phyloP scores from a whole-genome alignment of 1,284 basidiomycete genomes.

The Trametes polyzona region DNA sequence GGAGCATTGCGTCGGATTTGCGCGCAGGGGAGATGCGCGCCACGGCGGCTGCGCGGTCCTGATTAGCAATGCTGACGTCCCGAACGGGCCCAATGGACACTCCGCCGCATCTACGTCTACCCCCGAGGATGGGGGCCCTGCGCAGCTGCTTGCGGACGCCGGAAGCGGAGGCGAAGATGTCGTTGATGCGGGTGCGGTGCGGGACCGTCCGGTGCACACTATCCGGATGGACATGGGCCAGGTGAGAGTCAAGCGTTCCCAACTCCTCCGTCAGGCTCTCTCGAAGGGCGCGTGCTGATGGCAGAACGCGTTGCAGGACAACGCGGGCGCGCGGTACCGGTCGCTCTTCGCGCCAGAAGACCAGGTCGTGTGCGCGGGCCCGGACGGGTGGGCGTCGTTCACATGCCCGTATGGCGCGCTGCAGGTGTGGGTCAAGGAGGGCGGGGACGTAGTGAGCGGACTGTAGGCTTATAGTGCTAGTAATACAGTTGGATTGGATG shows the following conservation, averaged over 20 bases:
- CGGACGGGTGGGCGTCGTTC: slow-evolving; percentile 63
- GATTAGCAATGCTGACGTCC: slow-evolving; percentile 58
- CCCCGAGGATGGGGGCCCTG: too few relatives aligned
- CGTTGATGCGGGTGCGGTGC: too few relatives aligned
- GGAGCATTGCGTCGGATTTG: slow-evolving; percentile 74
- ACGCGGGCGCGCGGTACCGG: slow-evolving; percentile 46
- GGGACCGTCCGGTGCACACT: slow-evolving; percentile 34
- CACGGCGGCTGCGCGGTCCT: slow-evolving; percentile 65
- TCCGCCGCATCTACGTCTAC: too few relatives aligned
- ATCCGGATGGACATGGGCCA: slow-evolving; percentile 67
- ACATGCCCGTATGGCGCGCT: slow-evolving; percentile 54
- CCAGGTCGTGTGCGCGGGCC: slow-evolving; percentile 42
- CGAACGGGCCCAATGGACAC: background rate
- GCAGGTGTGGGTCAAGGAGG: slow-evolving; percentile 56
- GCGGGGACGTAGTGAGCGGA: background rate
- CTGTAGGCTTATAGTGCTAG: slow-evolving; percentile 1
- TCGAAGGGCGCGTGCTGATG: slow-evolving; percentile 1
- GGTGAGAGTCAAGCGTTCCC: slow-evolving; percentile 47
- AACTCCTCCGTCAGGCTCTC: too few relatives aligned
- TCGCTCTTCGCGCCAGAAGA: slow-evolving; percentile 50
- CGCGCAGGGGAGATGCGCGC: slow-evolving; percentile 57
- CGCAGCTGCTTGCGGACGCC: slow-evolving; percentile 5
- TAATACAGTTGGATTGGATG: slow-evolving; percentile 12
- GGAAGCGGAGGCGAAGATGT: slow-evolving; percentile 7
- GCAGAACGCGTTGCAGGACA: slow-evolving; percentile 35